These are phyloP conservation scores for Quercus wislizeni DNA, from an alignment of 306 rosid genomes.

Conservation along the genomic window DNA sequence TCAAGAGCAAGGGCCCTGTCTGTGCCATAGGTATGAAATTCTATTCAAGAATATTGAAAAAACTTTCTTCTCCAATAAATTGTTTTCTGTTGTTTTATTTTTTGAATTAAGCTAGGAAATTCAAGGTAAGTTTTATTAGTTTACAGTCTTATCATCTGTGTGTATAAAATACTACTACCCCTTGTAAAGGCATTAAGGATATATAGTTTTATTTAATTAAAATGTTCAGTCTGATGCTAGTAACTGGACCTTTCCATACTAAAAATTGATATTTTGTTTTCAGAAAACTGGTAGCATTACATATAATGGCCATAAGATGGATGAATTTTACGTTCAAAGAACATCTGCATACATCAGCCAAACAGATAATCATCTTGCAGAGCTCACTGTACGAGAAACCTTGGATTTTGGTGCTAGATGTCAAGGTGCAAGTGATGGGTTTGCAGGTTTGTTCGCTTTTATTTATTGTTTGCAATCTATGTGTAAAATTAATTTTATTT, in stretches of 20 bases:
- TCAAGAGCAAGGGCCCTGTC: not conserved
- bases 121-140: not conserved
- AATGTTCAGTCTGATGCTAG: not conserved
- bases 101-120: not conserved
- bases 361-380: slow-evolving; percentile 84
- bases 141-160: not conserved
- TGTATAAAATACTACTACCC: not conserved
- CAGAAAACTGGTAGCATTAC: slow-evolving; percentile 73
- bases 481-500: no score
- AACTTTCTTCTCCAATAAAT: not conserved
- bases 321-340: slow-evolving; percentile 71
- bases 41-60: no score
- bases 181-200: not conserved
- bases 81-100: not conserved
- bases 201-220: no score
- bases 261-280: not conserved
- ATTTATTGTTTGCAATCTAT: not conserved
- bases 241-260: not conserved
- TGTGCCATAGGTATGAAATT: no score
- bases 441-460: slow-evolving; percentile 49
- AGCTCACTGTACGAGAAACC: slow-evolving; percentile 84
- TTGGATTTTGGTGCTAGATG: slow-evolving; percentile 94
- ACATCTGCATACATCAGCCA: slow-evolving; percentile 90
- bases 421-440: slow-evolving; percentile 77
- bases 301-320: slow-evolving; percentile 57